Percentiles rank a stretch among this genome's conserved stretches.
These are phyloP conservation scores for Tricholoma sp. DNA, from an alignment of 768 basidiomycete species.

Conservation along the genomic window DNA sequence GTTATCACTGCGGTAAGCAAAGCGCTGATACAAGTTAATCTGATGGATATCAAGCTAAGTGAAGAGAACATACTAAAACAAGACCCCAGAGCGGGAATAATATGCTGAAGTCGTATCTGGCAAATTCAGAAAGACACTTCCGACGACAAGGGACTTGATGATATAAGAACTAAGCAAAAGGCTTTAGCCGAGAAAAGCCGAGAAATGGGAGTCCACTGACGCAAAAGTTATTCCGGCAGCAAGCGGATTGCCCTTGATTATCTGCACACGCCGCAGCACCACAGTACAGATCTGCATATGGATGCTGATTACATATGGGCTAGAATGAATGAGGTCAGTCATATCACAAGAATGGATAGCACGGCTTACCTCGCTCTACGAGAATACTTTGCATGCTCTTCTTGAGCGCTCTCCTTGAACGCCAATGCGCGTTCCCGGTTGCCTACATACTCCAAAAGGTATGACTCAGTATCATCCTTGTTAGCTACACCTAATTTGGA, in stretches of 20 bases:
- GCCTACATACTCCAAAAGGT: conserved; percentile 38
- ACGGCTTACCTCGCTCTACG: conserved; percentile 25
- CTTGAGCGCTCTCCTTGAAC: conserved; percentile 43
- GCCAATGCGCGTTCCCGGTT: conserved; percentile 33
- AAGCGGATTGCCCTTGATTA: conserved; percentile 26
- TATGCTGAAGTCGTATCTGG: conserved; percentile 38
- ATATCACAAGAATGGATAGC: background rate
- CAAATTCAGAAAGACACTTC: conserved; percentile 43
- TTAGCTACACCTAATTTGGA: conserved; percentile 39
- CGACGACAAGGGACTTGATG: conserved; percentile 17
- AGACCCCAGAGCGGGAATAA: conserved; percentile 51
- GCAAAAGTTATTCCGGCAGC: conserved; percentile 26
- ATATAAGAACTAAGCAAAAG: conserved; percentile 25
- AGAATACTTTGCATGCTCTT: conserved; percentile 46
- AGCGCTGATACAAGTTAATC: conserved; percentile 28
- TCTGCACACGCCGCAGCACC: conserved; percentile 33
- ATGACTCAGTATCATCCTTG: conserved; percentile 39
- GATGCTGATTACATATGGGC: conserved; percentile 31
- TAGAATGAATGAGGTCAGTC: conserved; percentile 8
- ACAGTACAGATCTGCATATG: conserved; percentile 33
- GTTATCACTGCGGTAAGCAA: conserved; percentile 54
- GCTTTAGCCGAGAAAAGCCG: background rate
- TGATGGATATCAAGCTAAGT: conserved; percentile 2
- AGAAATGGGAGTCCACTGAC: conserved; percentile 13
- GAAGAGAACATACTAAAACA: conserved; percentile 26